Evolutionary conservation across 208 protist genomes (phyloP).

Genomic region (Naegleria gruberi): DNA sequence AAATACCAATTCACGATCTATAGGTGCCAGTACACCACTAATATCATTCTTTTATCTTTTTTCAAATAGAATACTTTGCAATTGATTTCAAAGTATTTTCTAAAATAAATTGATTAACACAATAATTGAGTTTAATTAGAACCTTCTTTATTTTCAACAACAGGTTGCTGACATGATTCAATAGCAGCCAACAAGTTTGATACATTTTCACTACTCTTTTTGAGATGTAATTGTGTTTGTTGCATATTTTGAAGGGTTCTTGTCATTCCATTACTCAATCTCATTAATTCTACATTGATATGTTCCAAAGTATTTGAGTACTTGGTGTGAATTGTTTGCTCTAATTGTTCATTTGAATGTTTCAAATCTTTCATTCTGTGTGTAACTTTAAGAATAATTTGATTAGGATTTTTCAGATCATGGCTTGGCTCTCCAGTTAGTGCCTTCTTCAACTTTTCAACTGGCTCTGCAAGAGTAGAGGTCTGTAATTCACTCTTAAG

Average conservation of each 20-base stretch:
- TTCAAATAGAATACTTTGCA: too few relatives aligned
- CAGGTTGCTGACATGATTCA: too few relatives aligned
- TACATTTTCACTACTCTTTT: neutral
- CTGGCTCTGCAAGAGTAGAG: neutral
- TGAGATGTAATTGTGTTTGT: neutral
- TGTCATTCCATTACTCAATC: neutral
- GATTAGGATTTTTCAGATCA: neutral
- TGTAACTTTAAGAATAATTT: neutral
- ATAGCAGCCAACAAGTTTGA: neutral
- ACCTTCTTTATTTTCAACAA: too few relatives aligned
- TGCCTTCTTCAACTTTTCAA: neutral
- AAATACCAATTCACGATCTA: too few relatives aligned
- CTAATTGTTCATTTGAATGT: neutral
- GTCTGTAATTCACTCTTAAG: neutral
- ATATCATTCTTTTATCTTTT: too few relatives aligned
- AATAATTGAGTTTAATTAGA: too few relatives aligned
- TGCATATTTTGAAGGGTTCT: neutral
- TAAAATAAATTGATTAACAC: too few relatives aligned
- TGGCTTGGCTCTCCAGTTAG: neutral
- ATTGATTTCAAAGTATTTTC: too few relatives aligned
- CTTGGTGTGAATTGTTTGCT: neutral
- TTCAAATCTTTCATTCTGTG: neutral
- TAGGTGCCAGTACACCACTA: too few relatives aligned
- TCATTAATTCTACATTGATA: neutral
- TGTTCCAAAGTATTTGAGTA: neutral